Conservation (phyloP, 1,284 basidiomycete genomes). For the Meira nashicola region DNA sequence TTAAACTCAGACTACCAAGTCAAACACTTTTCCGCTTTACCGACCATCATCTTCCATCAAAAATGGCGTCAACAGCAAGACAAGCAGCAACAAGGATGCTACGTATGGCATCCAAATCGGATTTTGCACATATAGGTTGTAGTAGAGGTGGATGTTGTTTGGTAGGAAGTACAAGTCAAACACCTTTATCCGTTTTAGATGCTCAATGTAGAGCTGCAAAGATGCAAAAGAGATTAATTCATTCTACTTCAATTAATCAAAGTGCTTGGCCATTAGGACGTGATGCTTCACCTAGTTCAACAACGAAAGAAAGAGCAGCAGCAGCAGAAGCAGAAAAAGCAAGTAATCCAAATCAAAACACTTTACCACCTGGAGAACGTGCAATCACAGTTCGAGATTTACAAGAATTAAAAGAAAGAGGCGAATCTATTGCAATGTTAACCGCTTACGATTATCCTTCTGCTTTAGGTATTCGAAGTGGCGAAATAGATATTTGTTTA, state of each 20-base stretch:
- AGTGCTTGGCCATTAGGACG: neutral
- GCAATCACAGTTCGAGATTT: constrained; percentile 5
- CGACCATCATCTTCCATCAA: too few species aligned
- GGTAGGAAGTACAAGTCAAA: too few species aligned
- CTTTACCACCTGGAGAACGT: neutral
- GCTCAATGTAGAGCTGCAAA: neutral
- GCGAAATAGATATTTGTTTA: constrained; percentile 46
- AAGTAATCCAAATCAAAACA: too few species aligned
- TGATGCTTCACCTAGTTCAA: neutral
- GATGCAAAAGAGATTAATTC: neutral
- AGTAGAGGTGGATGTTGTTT: too few species aligned
- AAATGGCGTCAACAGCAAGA: too few species aligned
- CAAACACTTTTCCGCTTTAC: too few species aligned
- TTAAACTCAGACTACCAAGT: too few species aligned
- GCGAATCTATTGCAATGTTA: constrained; percentile 22
- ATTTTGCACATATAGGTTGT: too few species aligned
- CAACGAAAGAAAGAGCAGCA: neutral
- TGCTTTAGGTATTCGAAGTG: constrained; percentile 38
- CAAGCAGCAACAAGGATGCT: too few species aligned
- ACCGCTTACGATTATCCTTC: constrained; percentile 50
- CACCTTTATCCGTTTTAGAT: too few species aligned
- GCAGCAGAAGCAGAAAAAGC: neutral
- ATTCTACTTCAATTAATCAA: neutral
- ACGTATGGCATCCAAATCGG: too few species aligned
- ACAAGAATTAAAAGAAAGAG: constrained; percentile 1